A percentile compares a stretch with the other conserved stretches of the same genome.
These are phyloP conservation scores for Pyrenophora seminiperda DNA, from an alignment of 2,329 filamentous ascomycete species.

Conservation along the genomic window DNA sequence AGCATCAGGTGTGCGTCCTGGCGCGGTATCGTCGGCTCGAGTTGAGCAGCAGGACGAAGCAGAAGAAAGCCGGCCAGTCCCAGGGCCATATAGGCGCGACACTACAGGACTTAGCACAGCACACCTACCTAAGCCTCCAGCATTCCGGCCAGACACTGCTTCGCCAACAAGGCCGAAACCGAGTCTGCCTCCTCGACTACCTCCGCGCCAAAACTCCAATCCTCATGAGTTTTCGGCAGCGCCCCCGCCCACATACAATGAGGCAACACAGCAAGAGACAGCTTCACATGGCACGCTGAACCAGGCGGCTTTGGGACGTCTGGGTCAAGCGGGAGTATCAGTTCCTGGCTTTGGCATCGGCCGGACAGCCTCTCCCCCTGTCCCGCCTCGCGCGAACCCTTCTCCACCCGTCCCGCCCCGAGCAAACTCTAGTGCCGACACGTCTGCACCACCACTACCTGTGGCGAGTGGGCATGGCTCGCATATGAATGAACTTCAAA, in stretches of 20 bases:
- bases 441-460: conserved; percentile 23
- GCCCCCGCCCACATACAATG: conserved; percentile 57
- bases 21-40: conserved; percentile 48
- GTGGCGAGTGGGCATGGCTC: conserved; percentile 29
- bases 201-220: conserved; percentile 67
- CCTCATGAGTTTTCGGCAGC: conserved; percentile 52
- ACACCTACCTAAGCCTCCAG: conserved; percentile 73
- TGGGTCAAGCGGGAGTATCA: conserved; percentile 75
- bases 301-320: conserved; percentile 65
- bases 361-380: conserved; percentile 43
- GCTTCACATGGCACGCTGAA: conserved; percentile 54
- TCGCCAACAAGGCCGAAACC: conserved; percentile 53
- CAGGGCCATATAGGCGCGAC: conserved; percentile 70
- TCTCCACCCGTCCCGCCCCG: conserved; percentile 38
- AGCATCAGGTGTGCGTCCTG: conserved; percentile 25
- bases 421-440: conserved; percentile 26
- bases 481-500: conserved; percentile 70
- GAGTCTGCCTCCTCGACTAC: conserved; percentile 69
- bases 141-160: conserved; percentile 52
- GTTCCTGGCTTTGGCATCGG: conserved; percentile 80
- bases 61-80: conserved; percentile 50
- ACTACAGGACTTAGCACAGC: conserved; percentile 73
- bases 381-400: conserved; percentile 44
- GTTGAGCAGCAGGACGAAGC: conserved; percentile 45
- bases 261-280: conserved; percentile 40